phyloP scores from a whole-genome alignment of 2,329 filamentous ascomycete genomes.

The Waltergamsia citrina region DNA sequence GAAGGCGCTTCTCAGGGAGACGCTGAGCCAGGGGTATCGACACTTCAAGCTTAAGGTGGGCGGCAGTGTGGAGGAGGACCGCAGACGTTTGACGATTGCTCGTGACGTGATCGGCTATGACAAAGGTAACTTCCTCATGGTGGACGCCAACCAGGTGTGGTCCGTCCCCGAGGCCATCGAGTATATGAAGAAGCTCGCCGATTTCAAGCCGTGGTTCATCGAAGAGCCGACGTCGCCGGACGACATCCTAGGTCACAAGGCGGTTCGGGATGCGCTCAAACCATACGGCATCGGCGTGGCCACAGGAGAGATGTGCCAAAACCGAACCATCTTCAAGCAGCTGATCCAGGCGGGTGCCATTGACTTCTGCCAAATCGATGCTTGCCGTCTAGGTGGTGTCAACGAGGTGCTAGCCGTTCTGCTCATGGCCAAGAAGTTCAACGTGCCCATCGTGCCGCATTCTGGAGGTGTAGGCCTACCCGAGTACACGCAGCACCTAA shows the following conservation, averaged over 20 bases:
- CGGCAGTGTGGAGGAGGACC: slow-evolving; percentile 61
- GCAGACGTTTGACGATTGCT: slow-evolving; percentile 60
- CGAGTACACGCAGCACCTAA: slow-evolving; percentile 89
- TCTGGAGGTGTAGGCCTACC: slow-evolving; percentile 83
- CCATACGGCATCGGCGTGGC: slow-evolving; percentile 73
- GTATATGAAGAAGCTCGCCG: slow-evolving; percentile 73
- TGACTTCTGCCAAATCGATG: slow-evolving; percentile 84
- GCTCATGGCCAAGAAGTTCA: slow-evolving; percentile 71
- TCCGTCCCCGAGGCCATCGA: slow-evolving; percentile 80
- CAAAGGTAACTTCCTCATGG: slow-evolving; percentile 77
- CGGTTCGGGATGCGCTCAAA: slow-evolving; percentile 69
- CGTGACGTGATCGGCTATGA: slow-evolving; percentile 76
- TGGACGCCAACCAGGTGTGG: slow-evolving; percentile 91
- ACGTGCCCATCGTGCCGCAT: slow-evolving; percentile 79
- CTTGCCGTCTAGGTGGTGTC: slow-evolving; percentile 80
- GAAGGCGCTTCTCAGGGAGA: slow-evolving; percentile 64
- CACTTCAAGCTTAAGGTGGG: slow-evolving; percentile 94
- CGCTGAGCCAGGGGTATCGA: slow-evolving; percentile 64
- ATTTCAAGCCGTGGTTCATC: slow-evolving; percentile 90
- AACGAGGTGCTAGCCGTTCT: slow-evolving; percentile 90
- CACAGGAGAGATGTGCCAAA: slow-evolving; percentile 93
- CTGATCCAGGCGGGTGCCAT: slow-evolving; percentile 71
- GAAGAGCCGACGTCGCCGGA: slow-evolving; percentile 89
- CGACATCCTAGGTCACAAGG: slow-evolving; percentile 81
- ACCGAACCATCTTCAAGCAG: slow-evolving; percentile 91